Percentiles rank a stretch among this genome's conserved stretches.
Evolutionary conservation across 495 filamentous ascomycete genomes (phyloP).

Genomic region (Podospora pseudopauciseta): DNA sequence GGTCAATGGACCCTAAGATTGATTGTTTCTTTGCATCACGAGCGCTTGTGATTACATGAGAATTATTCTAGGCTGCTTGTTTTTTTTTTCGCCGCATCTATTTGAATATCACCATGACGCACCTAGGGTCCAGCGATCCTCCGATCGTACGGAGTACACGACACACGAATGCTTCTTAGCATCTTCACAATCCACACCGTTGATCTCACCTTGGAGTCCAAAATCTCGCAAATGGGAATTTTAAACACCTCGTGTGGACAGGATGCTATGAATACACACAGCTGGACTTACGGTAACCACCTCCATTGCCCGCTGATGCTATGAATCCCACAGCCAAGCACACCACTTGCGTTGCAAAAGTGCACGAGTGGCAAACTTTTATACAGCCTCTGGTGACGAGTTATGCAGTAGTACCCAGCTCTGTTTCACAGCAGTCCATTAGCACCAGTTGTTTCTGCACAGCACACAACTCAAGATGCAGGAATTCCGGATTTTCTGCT

Average conservation of each 20-base stretch:
- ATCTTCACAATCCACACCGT: background rate
- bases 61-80: background rate
- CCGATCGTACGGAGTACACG: background rate
- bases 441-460: background rate
- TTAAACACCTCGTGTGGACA: too few species aligned
- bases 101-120: background rate
- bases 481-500: background rate
- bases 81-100: too few species aligned
- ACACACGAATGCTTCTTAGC: background rate
- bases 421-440: background rate
- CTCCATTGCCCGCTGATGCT: background rate
- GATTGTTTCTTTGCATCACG: conserved; percentile 4
- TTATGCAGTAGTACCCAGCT: background rate
- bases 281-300: background rate
- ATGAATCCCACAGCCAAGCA: background rate
- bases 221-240: too few species aligned
- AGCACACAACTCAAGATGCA: conserved; percentile 1
- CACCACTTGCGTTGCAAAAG: background rate
- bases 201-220: background rate
- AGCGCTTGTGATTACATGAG: background rate
- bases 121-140: conserved; percentile 3
- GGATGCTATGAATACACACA: too few species aligned
- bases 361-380: background rate
- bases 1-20: background rate
- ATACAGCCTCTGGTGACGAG: background rate